phyloP scores from a whole-genome alignment of 306 rosid species.

The Rosa multiflora region DNA sequence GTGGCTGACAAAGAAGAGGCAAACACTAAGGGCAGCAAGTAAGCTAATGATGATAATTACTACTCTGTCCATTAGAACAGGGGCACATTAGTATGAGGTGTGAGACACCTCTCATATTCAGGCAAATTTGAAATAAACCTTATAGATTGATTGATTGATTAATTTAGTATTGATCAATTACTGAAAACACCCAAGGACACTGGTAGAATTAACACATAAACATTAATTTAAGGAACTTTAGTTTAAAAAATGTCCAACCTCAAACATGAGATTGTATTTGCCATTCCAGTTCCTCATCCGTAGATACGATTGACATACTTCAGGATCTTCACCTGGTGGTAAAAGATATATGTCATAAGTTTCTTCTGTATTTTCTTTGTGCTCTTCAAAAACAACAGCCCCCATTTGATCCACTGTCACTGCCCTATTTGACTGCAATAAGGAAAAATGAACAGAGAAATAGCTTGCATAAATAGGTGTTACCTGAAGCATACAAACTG shows the following conservation, averaged over 20 bases:
- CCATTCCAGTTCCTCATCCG: slow-evolving; percentile 99
- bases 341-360: slow-evolving; percentile 96
- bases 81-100: no score
- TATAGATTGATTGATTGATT: neutral
- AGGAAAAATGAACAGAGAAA: slow-evolving; percentile 15
- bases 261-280: slow-evolving; percentile 98
- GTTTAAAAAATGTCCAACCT: slow-evolving; percentile 53
- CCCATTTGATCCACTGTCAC: slow-evolving; percentile 81
- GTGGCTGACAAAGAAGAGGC: no score
- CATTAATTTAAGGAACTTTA: slow-evolving; percentile 13
- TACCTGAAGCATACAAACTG: slow-evolving; percentile 15
- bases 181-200: neutral
- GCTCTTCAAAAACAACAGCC: slow-evolving; percentile 64
- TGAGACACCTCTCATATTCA: neutral
- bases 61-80: no score
- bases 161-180: neutral
- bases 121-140: neutral
- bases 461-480: slow-evolving; percentile 10
- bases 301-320: slow-evolving; percentile 97
- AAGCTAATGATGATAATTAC: no score
- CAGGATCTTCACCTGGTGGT: slow-evolving; percentile 99
- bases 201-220: neutral
- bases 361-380: slow-evolving; percentile 80
- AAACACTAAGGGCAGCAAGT: no score
- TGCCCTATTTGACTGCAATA: slow-evolving; percentile 66